Percentiles rank a stretch among this genome's conserved stretches.
Conservation (phyloP, 2,329 filamentous ascomycete genomes). For the Colletotrichum aenigma region DNA sequence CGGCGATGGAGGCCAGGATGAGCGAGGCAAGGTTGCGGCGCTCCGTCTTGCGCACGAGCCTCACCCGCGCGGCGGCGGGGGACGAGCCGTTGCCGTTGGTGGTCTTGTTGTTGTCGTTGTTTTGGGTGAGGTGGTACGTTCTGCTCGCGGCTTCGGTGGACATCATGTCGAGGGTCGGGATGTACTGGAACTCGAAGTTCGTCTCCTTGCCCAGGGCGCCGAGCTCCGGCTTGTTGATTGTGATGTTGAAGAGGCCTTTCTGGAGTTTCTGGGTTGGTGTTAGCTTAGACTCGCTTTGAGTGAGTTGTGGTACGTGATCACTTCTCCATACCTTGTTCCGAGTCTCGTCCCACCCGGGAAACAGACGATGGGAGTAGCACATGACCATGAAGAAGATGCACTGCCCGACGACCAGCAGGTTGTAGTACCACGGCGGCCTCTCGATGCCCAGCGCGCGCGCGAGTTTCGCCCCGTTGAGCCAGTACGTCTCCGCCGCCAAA, state of each 20-base stretch:
- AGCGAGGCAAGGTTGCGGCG: slow-evolving; percentile 47
- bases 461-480: slow-evolving; percentile 72
- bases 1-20: slow-evolving; percentile 37
- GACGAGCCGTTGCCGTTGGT: slow-evolving; percentile 22
- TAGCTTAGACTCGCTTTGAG: background rate
- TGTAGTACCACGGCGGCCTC: slow-evolving; percentile 61
- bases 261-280: slow-evolving; percentile 29
- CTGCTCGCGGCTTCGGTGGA: slow-evolving; percentile 31
- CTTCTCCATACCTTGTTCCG: slow-evolving; percentile 26
- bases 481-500: slow-evolving; percentile 69
- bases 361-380: slow-evolving; percentile 48
- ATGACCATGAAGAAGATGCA: slow-evolving; percentile 67
- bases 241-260: slow-evolving; percentile 52
- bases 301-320: background rate
- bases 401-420: slow-evolving; percentile 64
- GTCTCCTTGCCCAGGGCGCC: slow-evolving; percentile 67
- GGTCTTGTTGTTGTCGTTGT: slow-evolving; percentile 28
- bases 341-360: slow-evolving; percentile 43
- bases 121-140: background rate
- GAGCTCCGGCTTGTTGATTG: slow-evolving; percentile 63
- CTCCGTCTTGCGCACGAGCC: slow-evolving; percentile 33
- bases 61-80: slow-evolving; percentile 32
- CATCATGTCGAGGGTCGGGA: slow-evolving; percentile 51
- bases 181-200: slow-evolving; percentile 74
- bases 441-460: slow-evolving; percentile 63